Percentiles rank a stretch among this genome's conserved stretches.
Conservation (phyloP, 2,329 filamentous ascomycete genomes). For the Calonectria montana region DNA sequence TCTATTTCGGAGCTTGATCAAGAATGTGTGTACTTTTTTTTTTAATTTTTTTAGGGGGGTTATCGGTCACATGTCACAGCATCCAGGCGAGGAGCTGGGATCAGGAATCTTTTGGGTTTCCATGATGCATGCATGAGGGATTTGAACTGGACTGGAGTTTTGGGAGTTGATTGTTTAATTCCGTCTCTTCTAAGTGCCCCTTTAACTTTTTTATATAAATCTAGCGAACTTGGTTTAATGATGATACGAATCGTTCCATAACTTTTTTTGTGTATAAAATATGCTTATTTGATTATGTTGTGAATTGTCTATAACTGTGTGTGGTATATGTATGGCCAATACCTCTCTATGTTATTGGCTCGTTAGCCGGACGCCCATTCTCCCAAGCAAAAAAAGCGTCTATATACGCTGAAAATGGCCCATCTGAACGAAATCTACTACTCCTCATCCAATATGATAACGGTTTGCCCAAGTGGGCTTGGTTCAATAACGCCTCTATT, state of each 20-base stretch:
- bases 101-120: conserved; percentile 24
- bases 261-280: background rate
- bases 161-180: background rate
- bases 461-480: conserved; percentile 30
- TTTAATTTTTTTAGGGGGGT: background rate
- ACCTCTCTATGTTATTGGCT: background rate
- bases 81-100: conserved; percentile 3
- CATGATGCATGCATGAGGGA: conserved; percentile 23
- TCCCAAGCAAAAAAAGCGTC: background rate
- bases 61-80: conserved; percentile 17
- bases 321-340: background rate
- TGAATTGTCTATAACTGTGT: background rate
- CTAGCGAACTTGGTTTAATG: conserved; percentile 1
- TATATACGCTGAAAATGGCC: background rate
- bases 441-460: conserved; percentile 13
- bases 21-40: conserved; percentile 13
- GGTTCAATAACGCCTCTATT: conserved; percentile 13
- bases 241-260: background rate
- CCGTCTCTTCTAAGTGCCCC: background rate
- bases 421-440: background rate
- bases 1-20: conserved; percentile 10
- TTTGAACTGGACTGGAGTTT: background rate
- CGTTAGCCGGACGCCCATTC: background rate
- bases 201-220: background rate
- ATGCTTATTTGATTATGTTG: background rate